Conservation (phyloP, 176 grass and related monocot genomes). For the Rhynchospora pubera region DNA sequence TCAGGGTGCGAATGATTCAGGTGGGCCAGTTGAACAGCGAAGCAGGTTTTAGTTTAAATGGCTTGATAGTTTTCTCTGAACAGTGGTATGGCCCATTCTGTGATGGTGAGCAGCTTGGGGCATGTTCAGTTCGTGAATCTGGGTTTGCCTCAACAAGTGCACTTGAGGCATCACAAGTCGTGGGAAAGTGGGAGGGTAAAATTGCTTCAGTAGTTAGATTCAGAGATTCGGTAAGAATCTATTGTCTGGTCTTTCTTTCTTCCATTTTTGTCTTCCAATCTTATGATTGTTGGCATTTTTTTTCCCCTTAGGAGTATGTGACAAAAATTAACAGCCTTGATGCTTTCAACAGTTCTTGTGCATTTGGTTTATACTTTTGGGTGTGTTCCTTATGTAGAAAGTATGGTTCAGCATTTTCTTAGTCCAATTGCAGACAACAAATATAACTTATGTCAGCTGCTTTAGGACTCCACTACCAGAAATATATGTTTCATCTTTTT, state of each 20-base stretch:
- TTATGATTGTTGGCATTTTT: background rate
- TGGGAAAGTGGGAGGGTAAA: constrained; percentile 39
- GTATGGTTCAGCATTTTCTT: background rate
- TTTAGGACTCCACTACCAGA: background rate
- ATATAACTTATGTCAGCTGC: background rate
- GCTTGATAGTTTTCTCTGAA: constrained; percentile 72
- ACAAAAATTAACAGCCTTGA: background rate
- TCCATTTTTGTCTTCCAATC: background rate
- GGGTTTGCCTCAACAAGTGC: constrained; percentile 52
- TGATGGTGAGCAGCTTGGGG: constrained; percentile 80
- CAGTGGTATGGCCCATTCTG: constrained; percentile 77
- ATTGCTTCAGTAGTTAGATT: constrained; percentile 36
- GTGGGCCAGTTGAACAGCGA: constrained; percentile 38
- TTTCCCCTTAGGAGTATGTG: background rate
- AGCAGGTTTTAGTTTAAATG: constrained; percentile 31
- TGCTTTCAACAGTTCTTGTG: background rate
- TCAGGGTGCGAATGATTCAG: constrained; percentile 56
- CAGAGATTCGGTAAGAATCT: constrained; percentile 36
- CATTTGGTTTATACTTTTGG: background rate
- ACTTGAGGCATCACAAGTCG: constrained; percentile 37
- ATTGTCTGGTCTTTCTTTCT: background rate
- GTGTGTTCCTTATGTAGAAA: background rate
- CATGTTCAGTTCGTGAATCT: constrained; percentile 54
- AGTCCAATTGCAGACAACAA: background rate
- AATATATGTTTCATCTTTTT: background rate